Percentiles rank a stretch among this genome's conserved stretches.
Conservation (phyloP, 2,329 filamentous ascomycete species). For the Sporothrix dimorphospora region DNA sequence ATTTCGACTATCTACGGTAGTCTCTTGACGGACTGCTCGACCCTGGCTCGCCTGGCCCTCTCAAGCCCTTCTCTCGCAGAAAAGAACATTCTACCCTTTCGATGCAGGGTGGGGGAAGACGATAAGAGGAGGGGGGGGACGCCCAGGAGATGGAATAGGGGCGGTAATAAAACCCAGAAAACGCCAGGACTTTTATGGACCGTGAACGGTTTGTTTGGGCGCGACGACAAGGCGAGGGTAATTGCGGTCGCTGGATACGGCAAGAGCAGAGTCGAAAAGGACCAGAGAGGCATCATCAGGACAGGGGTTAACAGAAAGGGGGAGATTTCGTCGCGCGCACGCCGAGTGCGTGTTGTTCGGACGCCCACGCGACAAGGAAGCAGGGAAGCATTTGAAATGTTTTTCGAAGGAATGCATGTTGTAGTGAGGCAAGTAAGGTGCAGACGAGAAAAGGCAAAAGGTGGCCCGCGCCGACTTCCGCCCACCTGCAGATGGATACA, state of each 20-base stretch:
- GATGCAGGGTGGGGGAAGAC: slow-evolving; percentile 21
- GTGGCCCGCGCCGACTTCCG: slow-evolving; percentile 4
- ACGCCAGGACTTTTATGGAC: background rate
- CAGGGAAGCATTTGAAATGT: no score
- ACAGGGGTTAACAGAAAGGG: background rate
- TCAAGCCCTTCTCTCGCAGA: background rate
- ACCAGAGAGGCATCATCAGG: slow-evolving; percentile 5
- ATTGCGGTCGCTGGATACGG: slow-evolving; percentile 18
- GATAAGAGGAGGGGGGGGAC: slow-evolving; percentile 20
- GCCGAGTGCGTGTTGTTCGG: background rate
- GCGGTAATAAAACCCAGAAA: slow-evolving; percentile 1
- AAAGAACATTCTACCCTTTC: slow-evolving; percentile 26
- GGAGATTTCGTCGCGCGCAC: background rate
- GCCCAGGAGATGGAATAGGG: background rate
- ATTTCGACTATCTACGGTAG: slow-evolving; percentile 30
- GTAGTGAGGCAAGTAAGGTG: background rate
- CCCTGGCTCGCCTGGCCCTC: background rate
- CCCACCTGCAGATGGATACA: background rate
- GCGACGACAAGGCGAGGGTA: slow-evolving; percentile 7
- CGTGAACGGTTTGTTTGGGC: background rate
- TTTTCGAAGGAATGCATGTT: background rate
- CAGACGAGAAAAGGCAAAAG: background rate
- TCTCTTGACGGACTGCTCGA: background rate
- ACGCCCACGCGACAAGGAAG: background rate
- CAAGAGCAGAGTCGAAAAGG: slow-evolving; percentile 5